These are phyloP conservation scores for Phyllostachys edulis DNA, from an alignment of 176 grass and related monocot species.

Conservation along the genomic window DNA sequence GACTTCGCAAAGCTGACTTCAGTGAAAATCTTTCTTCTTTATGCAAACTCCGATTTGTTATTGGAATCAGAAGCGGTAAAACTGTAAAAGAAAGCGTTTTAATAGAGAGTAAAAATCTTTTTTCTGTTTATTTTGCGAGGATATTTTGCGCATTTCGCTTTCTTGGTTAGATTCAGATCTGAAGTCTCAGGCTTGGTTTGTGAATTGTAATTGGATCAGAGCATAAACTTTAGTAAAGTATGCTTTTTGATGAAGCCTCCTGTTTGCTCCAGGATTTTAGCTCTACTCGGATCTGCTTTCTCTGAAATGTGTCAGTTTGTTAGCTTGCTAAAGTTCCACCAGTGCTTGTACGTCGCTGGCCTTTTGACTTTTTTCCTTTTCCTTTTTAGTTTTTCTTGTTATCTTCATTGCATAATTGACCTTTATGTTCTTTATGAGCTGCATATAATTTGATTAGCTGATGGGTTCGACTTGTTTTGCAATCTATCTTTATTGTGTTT, in stretches of 20 bases:
- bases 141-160: neutral
- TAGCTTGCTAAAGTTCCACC: conserved; percentile 25
- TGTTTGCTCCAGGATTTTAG: neutral
- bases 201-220: neutral
- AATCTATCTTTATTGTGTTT: neutral
- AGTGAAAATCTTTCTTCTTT: neutral
- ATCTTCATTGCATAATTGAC: conserved; percentile 26
- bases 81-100: neutral
- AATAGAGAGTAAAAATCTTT: neutral
- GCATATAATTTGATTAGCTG: neutral
- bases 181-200: neutral
- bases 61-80: neutral
- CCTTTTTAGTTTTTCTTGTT: neutral
- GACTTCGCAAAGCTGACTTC: neutral
- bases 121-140: neutral
- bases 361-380: conserved; percentile 30
- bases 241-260: neutral
- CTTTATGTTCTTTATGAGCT: neutral
- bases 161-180: conserved; percentile 33
- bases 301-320: conserved; percentile 23
- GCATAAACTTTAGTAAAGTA: neutral
- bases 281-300: neutral
- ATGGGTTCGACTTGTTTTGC: neutral
- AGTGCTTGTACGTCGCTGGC: neutral
- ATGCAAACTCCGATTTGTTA: neutral